Evolutionary conservation across 2,329 filamentous ascomycete genomes (phyloP), one percentile per base, ranked within the genome.

Genomic region (Aspergillus ibericus): DNA sequence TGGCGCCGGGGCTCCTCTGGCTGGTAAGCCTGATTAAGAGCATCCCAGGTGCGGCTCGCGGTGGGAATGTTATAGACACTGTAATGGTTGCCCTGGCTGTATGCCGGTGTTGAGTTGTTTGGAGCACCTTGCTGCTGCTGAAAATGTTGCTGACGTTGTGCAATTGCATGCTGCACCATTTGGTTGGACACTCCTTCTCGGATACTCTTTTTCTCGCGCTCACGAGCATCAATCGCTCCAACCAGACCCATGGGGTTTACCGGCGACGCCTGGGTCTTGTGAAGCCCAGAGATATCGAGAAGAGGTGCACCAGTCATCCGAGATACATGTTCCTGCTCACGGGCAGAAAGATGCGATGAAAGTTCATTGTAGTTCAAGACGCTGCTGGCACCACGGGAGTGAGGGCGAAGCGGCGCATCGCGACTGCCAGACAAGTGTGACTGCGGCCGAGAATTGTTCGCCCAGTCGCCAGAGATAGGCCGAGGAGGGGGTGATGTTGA

Each of bases 311-410:
- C 90, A 0, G 92, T 96, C 66, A 91, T 82, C 36, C 90, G 86
- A 9, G 92, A 90, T n/a, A 96, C 84, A 65, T 96, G 89, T 75
- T 96, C 91, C 72, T 96, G 92, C 74, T 96, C 92, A 15, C 89
- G 86, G 16, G 92, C 92, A 18, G 90, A 92, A n/a, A 96, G 81
- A 58, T 88, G 84, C 0, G 79, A 76, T 8, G 83, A 81, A 22
- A 83, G 76, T 63, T 85, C 81, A 50, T 79, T 79, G 25, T 77
- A 72, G 48, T 78, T 77, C 29, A 88, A 74, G 57, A 83, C 70
- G 4, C 75, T 72, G 40, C 78, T 81, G 9, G 87, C 81, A 10
- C 85, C 84, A 46, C 86, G 83, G 12, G 88, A 91, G 52, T 78
- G 77, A 1, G 72, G 71, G 6, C 70, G 70, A 16, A 67, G 61